Evolutionary conservation across 306 rosid genomes (phyloP), one percentile per base, ranked within the genome.

Genomic region (Fragaria ananassa): DNA sequence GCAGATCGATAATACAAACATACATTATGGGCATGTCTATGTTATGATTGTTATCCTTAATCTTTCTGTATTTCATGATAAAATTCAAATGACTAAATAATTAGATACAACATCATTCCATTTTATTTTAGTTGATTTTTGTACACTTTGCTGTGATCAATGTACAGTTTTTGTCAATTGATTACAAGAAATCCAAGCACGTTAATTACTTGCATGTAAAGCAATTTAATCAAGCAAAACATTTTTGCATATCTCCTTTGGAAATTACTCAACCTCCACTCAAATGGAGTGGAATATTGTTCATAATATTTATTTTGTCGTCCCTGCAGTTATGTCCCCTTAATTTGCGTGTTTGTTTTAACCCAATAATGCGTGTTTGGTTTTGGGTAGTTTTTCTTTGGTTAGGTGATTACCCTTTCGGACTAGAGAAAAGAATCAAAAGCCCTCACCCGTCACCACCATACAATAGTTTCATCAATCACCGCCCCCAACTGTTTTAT

Each of bases 401-500:
- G 10, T 51, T 51, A 51, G 58, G 10, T 18, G 58, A 51, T 51
- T 19, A 50, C 0, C 56, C 56, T 46, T 46, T 31, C 17, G 50
- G 17, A 46, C 12, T 45, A 45, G 49, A 13, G 49, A 45, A 45
- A 45, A 31, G 49, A 45, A 45, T 47, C 51, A 47, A 47, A 47
- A 49, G n/a, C 19, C n/a, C 17, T 49, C 27, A 15, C 44, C 14
- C 39, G 18, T 56, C 54, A 41, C 25, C 70, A 13, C 82, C 56
- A 50, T 18, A 67, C 49, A 72, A 75, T 42, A 8, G 58, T 45
- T 61, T 45, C 60, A 74, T 4, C 69, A 45, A 70, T 42, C 63
- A 45, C 39, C 35, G 65, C 9, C 65, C 65, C 37, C 37, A 25
- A 11, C 17, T 35, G 27, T 25, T 27, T 12, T 61, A 25, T 61